These are phyloP conservation scores for Microsporum canis DNA, from an alignment of 2,329 filamentous ascomycete species.

Conservation along the genomic window DNA sequence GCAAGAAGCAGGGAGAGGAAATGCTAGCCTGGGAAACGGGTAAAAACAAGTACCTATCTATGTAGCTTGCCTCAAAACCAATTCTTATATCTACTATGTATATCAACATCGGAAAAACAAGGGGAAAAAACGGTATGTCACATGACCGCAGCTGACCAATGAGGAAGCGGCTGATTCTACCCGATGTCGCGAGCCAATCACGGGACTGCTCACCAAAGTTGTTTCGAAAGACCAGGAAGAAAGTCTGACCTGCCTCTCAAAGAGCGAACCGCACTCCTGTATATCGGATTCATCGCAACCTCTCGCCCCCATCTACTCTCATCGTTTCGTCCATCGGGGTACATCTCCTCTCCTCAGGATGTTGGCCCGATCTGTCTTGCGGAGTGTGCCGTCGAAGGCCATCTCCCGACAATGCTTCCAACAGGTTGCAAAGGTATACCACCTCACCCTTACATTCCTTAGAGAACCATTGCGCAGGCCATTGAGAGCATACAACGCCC, in stretches of 20 bases:
- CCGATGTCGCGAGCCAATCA: conserved; percentile 11
- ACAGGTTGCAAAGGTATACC: conserved; percentile 64
- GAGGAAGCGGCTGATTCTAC: conserved; percentile 11
- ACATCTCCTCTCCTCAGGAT: conserved; percentile 45
- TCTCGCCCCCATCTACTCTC: conserved; percentile 17
- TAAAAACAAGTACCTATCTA: neutral
- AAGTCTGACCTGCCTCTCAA: conserved; percentile 6
- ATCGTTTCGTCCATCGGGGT: conserved; percentile 19
- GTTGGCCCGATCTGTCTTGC: conserved; percentile 87
- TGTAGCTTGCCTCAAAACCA: neutral
- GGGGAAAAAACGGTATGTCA: neutral
- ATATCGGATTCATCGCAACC: conserved; percentile 8
- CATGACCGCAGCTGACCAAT: conserved; percentile 13
- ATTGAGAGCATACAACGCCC: neutral
- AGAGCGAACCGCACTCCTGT: neutral
- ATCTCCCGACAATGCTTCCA: conserved; percentile 62
- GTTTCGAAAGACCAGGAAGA: conserved; percentile 5
- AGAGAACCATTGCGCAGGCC: conserved; percentile 21
- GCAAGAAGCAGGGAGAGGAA: no score
- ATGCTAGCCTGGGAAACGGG: neutral
- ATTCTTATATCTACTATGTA: neutral
- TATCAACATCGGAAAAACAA: neutral
- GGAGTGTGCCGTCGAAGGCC: conserved; percentile 76
- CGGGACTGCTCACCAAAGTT: conserved; percentile 8
- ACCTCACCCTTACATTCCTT: conserved; percentile 9